Evolutionary conservation across 352 stramenopile genomes (phyloP), one percentile per base, ranked within the genome.

Genomic region (Chrysophaeum taylorii): DNA sequence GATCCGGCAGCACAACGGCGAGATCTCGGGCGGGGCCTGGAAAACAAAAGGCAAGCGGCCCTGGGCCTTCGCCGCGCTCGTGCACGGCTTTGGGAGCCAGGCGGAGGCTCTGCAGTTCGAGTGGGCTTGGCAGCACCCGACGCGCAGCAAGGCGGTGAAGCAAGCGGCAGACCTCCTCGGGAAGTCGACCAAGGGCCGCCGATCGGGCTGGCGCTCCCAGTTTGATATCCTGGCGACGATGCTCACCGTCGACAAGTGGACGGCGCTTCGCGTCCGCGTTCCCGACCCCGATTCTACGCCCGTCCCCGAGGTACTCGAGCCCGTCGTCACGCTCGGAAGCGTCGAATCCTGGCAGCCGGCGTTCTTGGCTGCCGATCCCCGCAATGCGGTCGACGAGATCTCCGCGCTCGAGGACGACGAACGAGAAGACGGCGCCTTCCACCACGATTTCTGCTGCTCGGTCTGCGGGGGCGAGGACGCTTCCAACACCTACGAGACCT

Each of bases 1-100:
- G 15, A 12, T 76, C 2, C 54, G 72, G 23, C 72, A 76, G 64
- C 72, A 76, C 62, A 76, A 76, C 50, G 72, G 72, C 9, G 57
- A 70, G 31, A 37, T 70, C 21, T 37, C 27, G 29, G 43, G 71
- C 29, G 72, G 72, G 38, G 72, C 72, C 4, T 31, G 45, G 48
- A 31, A 61, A 4, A 76, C 72, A 33, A 25, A 27, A 21, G n/a
- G 21, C 21, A 16, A 71, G n/a, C 25, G 60, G 29, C 70, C 70
- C 7, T 76, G 72, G 72, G 35, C 23, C 23, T 52, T 71, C 23
- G 72, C 71, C n/a, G 70, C 57, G 21, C 27, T 70, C 35, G 72
- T 76, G 21, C 31, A 57, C 27, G 72, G 72, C 37, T 73, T 76
- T 39, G 41, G 37, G 43, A 50, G 21, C 16, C 27, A 64, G 36